Base-by-base conservation (phyloP, 2,329 filamentous ascomycete genomes). In the Cytospora piceicola region DNA sequence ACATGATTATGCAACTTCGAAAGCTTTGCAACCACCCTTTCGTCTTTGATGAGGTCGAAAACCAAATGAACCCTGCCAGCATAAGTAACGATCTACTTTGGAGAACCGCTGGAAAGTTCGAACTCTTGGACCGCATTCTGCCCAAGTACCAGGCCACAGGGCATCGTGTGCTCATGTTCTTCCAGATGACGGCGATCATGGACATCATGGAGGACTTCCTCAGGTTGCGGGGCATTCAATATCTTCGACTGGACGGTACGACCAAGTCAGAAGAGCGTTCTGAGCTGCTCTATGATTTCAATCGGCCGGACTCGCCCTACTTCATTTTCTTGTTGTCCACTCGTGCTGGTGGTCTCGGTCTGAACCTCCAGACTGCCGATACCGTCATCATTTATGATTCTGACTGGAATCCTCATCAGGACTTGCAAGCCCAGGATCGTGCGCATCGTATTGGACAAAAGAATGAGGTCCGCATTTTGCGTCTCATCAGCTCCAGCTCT, bases 141-240 rank as follows among this genome's bases (percentile, higher is more conserved):
- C 95, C 95, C 56, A 99, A 99, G 79, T 98, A 99, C 78, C 87
- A 92, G 72, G 89, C 86, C 3, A 94, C 92, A 1, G 93, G 93
- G 20, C 95, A 99, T 86, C 91, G 95, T 78, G 93, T 98, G 32
- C 84, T 99, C 77, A 98, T 99, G 91, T 99, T 99, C 86, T 99
- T 99, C 85, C 95, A 99, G 77, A 99, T 99, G 95, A 99, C 95
- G 4, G 94, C 96, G 68, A 99, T 99, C 76, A 99, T 99, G 95
- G 97, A 99, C 79, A 99, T 99, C 74, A 98, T 99, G 95, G 95
- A 99, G 73, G 95, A 99, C 76, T 99, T 96, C 77, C 80, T 99
- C 69, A 90, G 94, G 4, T 90, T 93, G 74, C 87, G 92, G 70
- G 90, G 90, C 56, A 84, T 97, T 71, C 85, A 91, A 73, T 99